phyloP scores from a whole-genome alignment of 2,329 filamentous ascomycete genomes.

The Ambrosiella beaveri region DNA sequence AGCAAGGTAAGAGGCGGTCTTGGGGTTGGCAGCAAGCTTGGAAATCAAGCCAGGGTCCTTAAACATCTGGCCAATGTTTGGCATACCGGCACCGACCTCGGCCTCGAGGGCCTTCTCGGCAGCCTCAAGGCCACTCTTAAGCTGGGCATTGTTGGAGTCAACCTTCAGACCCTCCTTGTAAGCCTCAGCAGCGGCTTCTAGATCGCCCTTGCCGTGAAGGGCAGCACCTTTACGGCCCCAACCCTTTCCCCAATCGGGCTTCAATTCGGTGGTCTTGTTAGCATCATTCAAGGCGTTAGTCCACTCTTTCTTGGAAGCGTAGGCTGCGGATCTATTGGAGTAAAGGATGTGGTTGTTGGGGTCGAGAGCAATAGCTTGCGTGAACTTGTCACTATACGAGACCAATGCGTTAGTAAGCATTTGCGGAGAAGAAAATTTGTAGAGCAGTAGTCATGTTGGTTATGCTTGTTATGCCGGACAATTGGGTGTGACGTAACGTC shows the following conservation, averaged over 20 bases:
- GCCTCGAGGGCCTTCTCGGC: slow-evolving; percentile 76
- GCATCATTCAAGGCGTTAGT: slow-evolving; percentile 73
- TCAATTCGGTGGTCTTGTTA: slow-evolving; percentile 81
- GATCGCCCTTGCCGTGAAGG: slow-evolving; percentile 70
- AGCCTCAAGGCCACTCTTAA: slow-evolving; percentile 71
- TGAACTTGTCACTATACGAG: slow-evolving; percentile 64
- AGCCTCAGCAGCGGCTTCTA: slow-evolving; percentile 70
- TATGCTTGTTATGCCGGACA: background rate
- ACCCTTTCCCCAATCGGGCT: slow-evolving; percentile 96
- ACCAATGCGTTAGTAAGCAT: background rate
- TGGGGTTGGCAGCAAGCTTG: slow-evolving; percentile 87
- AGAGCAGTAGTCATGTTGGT: background rate
- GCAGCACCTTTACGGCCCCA: slow-evolving; percentile 89
- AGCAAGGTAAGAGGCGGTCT: slow-evolving; percentile 65
- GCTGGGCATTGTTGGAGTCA: slow-evolving; percentile 78
- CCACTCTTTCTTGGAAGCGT: slow-evolving; percentile 83
- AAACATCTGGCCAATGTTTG: slow-evolving; percentile 81
- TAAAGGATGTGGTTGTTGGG: slow-evolving; percentile 90
- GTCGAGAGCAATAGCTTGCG: slow-evolving; percentile 77
- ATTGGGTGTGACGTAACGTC: background rate
- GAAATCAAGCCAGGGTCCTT: slow-evolving; percentile 76
- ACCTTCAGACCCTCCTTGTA: slow-evolving; percentile 91
- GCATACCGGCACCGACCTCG: slow-evolving; percentile 33
- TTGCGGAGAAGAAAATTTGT: background rate
- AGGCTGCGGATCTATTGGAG: slow-evolving; percentile 80